Conservation (phyloP, 1,139 yeast species). For the Blastobotrys indianensis region DNA sequence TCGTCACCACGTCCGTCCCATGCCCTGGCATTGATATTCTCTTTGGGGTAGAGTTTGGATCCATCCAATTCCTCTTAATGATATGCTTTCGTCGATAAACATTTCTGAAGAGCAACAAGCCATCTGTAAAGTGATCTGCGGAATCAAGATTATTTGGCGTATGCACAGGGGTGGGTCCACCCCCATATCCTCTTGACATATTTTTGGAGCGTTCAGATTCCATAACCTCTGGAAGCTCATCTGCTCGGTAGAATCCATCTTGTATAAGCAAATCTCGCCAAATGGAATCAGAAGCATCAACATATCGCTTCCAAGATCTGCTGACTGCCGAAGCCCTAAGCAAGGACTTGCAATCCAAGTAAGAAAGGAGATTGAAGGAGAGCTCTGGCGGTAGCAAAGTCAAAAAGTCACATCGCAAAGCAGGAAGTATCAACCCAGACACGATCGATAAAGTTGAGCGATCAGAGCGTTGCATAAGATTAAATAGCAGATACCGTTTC, state of each 20-base stretch:
- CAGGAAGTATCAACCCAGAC: slow-evolving; percentile 50
- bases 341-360: slow-evolving; percentile 60
- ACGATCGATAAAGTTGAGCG: slow-evolving; percentile 67
- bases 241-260: slow-evolving; percentile 19
- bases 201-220: background rate
- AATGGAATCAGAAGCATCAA: slow-evolving; percentile 47
- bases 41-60: slow-evolving; percentile 63
- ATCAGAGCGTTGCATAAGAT: slow-evolving; percentile 57
- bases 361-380: slow-evolving; percentile 59
- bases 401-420: slow-evolving; percentile 69
- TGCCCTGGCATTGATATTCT: slow-evolving; percentile 68
- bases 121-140: slow-evolving; percentile 10
- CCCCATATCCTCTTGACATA: background rate
- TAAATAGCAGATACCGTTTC: slow-evolving; percentile 43
- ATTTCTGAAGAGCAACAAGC: slow-evolving; percentile 41
- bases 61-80: slow-evolving; percentile 78
- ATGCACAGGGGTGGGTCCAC: slow-evolving; percentile 10
- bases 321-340: slow-evolving; percentile 62
- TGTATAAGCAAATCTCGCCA: slow-evolving; percentile 35
- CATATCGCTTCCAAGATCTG: slow-evolving; percentile 58
- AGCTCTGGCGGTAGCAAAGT: slow-evolving; percentile 71
- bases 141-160: slow-evolving; percentile 13
- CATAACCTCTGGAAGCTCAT: background rate
- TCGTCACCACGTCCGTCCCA: slow-evolving; percentile 82
- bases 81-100: slow-evolving; percentile 60